These are phyloP conservation scores for Rhododendron ferrugineum DNA, from an alignment of 148 eudicot species.

Conservation along the genomic window DNA sequence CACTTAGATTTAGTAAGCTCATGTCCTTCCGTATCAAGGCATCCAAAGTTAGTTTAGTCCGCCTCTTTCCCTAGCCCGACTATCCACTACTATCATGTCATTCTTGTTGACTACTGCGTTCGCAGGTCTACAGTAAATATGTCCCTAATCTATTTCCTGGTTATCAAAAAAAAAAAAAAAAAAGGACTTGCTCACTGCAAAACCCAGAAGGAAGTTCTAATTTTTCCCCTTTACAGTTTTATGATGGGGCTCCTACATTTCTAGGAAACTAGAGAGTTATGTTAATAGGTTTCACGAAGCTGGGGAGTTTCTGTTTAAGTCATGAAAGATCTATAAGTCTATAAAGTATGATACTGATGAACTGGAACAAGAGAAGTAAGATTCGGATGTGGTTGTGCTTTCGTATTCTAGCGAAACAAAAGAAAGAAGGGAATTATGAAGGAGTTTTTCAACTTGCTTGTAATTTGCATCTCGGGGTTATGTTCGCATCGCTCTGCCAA, in stretches of 20 bases:
- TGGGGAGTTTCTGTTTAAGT: background rate
- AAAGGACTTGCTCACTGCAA: background rate
- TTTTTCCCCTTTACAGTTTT: background rate
- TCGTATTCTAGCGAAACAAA: background rate
- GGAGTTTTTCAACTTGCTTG: background rate
- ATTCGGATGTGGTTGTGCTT: background rate
- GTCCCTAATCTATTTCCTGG: no score
- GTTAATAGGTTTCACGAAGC: background rate
- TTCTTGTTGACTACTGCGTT: no score
- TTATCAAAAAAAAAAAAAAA: no score
- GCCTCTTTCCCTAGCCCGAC: no score
- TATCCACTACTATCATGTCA: no score
- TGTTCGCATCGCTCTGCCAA: conserved; percentile 1
- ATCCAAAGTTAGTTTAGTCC: no score
- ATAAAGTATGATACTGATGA: background rate
- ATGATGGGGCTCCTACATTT: background rate
- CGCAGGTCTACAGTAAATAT: no score
- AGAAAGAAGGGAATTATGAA: background rate
- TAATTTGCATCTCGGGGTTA: background rate
- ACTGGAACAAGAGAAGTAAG: background rate
- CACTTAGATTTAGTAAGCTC: no score
- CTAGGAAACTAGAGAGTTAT: background rate
- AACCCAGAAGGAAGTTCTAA: background rate
- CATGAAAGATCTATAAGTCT: background rate
- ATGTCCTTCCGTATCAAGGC: no score